Evolutionary conservation across 805 yeast genomes (phyloP).

Genomic region (Metschnikowia arizonensis): DNA sequence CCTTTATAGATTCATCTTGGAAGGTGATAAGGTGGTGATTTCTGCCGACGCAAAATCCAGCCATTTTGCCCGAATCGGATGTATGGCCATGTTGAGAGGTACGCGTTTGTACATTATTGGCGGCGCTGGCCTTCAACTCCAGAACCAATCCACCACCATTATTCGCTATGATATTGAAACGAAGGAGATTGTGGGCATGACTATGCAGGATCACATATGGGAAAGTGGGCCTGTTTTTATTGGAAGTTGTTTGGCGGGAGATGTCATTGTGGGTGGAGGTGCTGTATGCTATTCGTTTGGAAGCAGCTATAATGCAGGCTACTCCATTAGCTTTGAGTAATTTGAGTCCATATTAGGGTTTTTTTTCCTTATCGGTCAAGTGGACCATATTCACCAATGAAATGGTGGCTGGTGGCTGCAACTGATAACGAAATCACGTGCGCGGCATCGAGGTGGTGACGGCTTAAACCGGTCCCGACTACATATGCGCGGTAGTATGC

Average conservation of each 20-base stretch:
- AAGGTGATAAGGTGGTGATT: slow-evolving; percentile 10
- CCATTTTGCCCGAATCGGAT: slow-evolving; percentile 48
- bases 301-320: slow-evolving; percentile 30
- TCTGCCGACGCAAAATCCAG: slow-evolving; percentile 20
- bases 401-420: slow-evolving; percentile 1
- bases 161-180: slow-evolving; percentile 28
- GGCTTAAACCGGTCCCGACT: not conserved
- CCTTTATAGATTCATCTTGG: slow-evolving; percentile 34
- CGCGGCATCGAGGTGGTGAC: not conserved
- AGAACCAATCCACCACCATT: slow-evolving; percentile 26
- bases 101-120: slow-evolving; percentile 48
- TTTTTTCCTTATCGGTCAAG: too few relatives aligned
- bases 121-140: slow-evolving; percentile 48
- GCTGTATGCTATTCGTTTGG: slow-evolving; percentile 85
- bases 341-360: too few relatives aligned
- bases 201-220: slow-evolving; percentile 38
- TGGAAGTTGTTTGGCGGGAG: slow-evolving; percentile 45
- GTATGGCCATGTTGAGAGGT: slow-evolving; percentile 29
- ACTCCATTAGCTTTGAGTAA: slow-evolving; percentile 4
- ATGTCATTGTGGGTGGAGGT: slow-evolving; percentile 57
- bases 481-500: not conserved
- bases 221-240: slow-evolving; percentile 45
- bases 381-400: too few relatives aligned
- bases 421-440: not conserved
- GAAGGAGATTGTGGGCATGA: slow-evolving; percentile 2